These are phyloP conservation scores for Sophora flavescens DNA, from an alignment of 306 rosid genomes.

Conservation along the genomic window DNA sequence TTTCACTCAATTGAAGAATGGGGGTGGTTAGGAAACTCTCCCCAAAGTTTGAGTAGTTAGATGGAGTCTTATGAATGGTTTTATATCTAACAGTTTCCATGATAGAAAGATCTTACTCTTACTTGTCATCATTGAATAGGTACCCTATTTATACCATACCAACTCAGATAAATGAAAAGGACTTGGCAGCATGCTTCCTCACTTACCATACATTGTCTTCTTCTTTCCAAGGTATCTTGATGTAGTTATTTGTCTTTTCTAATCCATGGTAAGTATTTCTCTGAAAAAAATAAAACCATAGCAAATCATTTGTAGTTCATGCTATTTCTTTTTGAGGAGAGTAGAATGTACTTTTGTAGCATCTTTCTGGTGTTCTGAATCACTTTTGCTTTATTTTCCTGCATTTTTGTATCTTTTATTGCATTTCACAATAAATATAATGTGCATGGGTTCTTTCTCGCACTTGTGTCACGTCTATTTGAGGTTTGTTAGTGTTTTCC, in stretches of 20 bases:
- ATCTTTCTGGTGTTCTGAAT: slow-evolving; percentile 14
- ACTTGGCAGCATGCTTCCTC: slow-evolving; percentile 70
- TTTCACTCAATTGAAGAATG: too few relatives aligned
- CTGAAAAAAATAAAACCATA: not conserved
- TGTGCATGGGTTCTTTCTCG: not conserved
- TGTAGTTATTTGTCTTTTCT: not conserved
- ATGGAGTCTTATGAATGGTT: too few relatives aligned
- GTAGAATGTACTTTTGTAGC: not conserved
- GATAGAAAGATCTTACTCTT: not conserved
- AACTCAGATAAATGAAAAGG: slow-evolving; percentile 53
- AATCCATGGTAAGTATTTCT: not conserved
- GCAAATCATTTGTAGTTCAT: slow-evolving; percentile 9
- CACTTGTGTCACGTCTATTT: too few relatives aligned
- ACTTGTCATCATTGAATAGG: slow-evolving; percentile 54
- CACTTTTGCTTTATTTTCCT: not conserved
- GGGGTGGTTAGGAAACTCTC: too few relatives aligned
- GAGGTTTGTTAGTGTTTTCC: too few relatives aligned
- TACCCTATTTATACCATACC: slow-evolving; percentile 87
- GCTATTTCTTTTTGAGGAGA: slow-evolving; percentile 2
- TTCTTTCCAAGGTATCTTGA: slow-evolving; percentile 71
- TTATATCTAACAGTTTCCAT: not conserved
- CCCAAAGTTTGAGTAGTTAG: too few relatives aligned
- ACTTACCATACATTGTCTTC: slow-evolving; percentile 82
- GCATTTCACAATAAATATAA: not conserved
- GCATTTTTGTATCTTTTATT: not conserved